Evolutionary conservation across 768 basidiomycete genomes (phyloP).

Genomic region (Mycena crocata): DNA sequence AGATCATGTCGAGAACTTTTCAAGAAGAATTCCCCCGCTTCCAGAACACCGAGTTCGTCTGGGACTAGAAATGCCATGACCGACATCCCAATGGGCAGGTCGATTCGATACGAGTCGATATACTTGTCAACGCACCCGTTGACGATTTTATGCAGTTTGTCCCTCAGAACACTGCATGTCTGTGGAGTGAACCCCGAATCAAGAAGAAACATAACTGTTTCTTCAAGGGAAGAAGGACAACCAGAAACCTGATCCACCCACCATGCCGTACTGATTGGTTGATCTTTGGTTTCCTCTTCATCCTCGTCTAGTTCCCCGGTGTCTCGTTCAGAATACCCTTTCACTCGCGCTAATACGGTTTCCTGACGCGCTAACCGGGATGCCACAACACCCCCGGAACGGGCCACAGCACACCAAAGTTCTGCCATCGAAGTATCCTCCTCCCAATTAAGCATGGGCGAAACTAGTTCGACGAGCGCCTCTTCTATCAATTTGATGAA

Average conservation of each 20-base stretch:
- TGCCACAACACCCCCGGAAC: conserved; percentile 54
- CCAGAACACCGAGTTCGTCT: conserved; percentile 52
- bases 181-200: conserved; percentile 70
- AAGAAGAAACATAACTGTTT: conserved; percentile 68
- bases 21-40: conserved; percentile 53
- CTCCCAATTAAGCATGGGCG: conserved; percentile 59
- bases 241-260: conserved; percentile 76
- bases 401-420: conserved; percentile 55
- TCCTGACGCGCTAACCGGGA: conserved; percentile 53
- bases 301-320: conserved; percentile 50
- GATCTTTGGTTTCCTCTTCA: conserved; percentile 49
- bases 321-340: conserved; percentile 55
- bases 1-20: conserved; percentile 48
- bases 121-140: conserved; percentile 55
- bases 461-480: conserved; percentile 34
- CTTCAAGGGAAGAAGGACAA: conserved; percentile 70
- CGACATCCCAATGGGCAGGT: conserved; percentile 62
- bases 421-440: conserved; percentile 51
- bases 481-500: conserved; percentile 54
- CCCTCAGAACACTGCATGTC: conserved; percentile 59
- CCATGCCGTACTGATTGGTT: conserved; percentile 69
- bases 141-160: conserved; percentile 65
- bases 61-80: conserved; percentile 73
- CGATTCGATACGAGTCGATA: conserved; percentile 58
- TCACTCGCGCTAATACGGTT: conserved; percentile 53